Base-by-base conservation (phyloP, 2,329 filamentous ascomycete species). In the Fusarium dimerum region DNA sequence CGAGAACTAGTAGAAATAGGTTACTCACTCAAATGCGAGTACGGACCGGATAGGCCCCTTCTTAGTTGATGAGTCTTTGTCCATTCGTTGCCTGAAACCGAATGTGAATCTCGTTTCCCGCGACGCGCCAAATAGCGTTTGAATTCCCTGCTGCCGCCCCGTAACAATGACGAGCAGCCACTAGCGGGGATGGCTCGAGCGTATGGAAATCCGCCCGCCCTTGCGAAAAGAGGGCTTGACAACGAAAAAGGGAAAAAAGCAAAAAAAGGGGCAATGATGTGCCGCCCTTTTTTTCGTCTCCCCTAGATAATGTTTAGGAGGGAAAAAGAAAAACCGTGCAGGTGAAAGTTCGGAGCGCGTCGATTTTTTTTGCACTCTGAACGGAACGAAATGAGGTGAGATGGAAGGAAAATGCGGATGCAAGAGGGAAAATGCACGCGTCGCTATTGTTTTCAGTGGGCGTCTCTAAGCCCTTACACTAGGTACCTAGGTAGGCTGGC, bases 11-110 rank as follows among this genome's bases (percentile, higher is more conserved):
- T 45, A 40, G 43, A 32, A 17, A 42, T 16, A 41, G 45, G 41
- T 20, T 40, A 59, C 66, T 63, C 61, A 70, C 64, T 68, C 65
- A 58, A 67, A 56, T 16, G 56, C 54, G 46, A 68, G 62, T 66
- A 68, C 66, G 47, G 59, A 52, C 53, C 45, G 29, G 50, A 39
- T 29, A 16, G 32, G 46, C 48, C 50, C 39, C 45, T 44, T 26
- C 18, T 39, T 39, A 43, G 51, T 47, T 12, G 38, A 53, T 60
- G 54, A 54, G 50, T 55, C 51, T 61, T 62, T 45, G 43, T 47
- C 40, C 43, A 34, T 48, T 48, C 40, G 57, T 47, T 60, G 54
- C 57, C 57, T 57, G 54, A 41, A 50, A 45, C 41, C 30, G 44
- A 54, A 44, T 52, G 36, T 55, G 56, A 50, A 53, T 62, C 26